Evolutionary conservation across 2,329 filamentous ascomycete genomes (phyloP), one percentile per base, ranked within the genome.

Genomic region (Ophiostoma ulmi): DNA sequence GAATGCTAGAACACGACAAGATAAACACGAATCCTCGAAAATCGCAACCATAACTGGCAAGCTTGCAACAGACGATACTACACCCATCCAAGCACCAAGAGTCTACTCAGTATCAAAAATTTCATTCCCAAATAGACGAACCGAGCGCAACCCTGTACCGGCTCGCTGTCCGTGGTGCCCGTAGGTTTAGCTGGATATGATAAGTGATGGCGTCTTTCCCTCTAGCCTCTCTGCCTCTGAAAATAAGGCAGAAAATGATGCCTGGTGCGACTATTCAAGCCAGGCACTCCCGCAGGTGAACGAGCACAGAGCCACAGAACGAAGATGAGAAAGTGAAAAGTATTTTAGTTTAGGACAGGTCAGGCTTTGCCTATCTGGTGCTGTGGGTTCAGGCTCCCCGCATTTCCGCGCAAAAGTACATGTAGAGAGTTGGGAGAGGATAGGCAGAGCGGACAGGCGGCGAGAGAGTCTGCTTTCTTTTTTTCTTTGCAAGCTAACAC

Each of bases 351-450:
- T 31, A 31, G 31, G 55, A 61, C 13, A 44, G 22, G 17, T 1
- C 5, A 55, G 13, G 14, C 48, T 22, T 55, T 55, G 48, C 48
- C 48, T 55, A 55, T 55, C 48, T 55, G 20, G 48, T 55, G 20
- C 48, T 26, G 48, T 22, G 48, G 52, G 52, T 58, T 58, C 52
- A 8, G 41, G 65, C 70, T 72, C 70, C 70, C 70, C 70, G 70
- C 68, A 71, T 72, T 72, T 69, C 71, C 58, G 71, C 44, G 55
- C 41, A 26, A n/a, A 67, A 31, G 17, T 31, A 38, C 14, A 6
- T 17, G n/a, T n/a, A n/a, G 17, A 48, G 4, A 48, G 44, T 48
- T n/a, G 7, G 17, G 17, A 17, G 41, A 44, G 10, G 26, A 35
- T 10, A 64, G 31, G 3, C 48, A 55, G 39, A 13, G 39, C 52